Evolutionary conservation across 306 rosid species (phyloP), one percentile per base, ranked within the genome.

Genomic region (Lathyrus sativus): DNA sequence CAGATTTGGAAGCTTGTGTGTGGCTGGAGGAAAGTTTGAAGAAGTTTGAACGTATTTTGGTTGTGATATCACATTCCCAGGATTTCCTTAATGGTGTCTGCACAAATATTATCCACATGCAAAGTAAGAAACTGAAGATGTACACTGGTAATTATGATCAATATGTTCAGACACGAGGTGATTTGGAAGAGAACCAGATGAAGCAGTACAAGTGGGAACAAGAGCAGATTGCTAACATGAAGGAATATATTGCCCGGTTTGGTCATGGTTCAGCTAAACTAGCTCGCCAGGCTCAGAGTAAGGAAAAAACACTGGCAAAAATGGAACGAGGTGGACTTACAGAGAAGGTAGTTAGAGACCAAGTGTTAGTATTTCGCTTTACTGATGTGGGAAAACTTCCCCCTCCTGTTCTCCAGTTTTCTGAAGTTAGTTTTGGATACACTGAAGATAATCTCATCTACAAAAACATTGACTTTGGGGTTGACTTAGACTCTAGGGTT

Each of bases 311-410:
- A 2, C 73, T 93, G 42, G 98, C 97, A 35, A 93, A 93, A 69
- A 93, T 93, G 98, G 97, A 93, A 87, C 88, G 97, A 2, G 98
- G 98, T 71, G 97, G 98, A 24, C 97, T 93, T 62, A 76, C 98
- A 0, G 98, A 90, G 70, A 93, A 74, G 84, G 98, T 93, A 33
- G 84, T 38, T 7, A 85, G 72, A 45, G 98, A 93, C 80, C 75
- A 67, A 78, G 79, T 93, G 76, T 77, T 93, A 55, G 91, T 90
- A 42, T 93, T 93, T 72, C 97, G 91, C 42, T 90, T 93, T 75
- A 88, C 81, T 44, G 96, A 93, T 79, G 98, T 93, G 24, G 98
- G 98, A 43, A 90, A 93, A 84, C 96, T 90, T 35, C 97, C 98
- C 2, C 98, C 98, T 31, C 98, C 98, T 0, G 98, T 93, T 6